Conservation (phyloP, 176 grass and related monocot genomes). For the Bromus sterilis region DNA sequence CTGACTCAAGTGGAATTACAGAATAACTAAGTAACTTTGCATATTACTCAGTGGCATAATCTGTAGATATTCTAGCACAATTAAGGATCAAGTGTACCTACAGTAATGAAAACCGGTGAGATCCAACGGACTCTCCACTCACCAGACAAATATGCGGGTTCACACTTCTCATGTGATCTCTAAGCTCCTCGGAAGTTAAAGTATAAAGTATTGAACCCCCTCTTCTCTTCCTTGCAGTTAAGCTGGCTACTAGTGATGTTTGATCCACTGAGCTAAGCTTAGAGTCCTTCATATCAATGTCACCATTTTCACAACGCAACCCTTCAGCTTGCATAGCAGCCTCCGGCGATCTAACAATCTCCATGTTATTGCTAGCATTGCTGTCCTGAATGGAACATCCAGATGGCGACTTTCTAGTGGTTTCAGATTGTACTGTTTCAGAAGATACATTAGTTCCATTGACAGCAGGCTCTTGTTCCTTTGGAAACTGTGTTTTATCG, state of each 20-base stretch:
- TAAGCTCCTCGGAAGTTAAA: conserved; percentile 60
- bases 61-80: not conserved
- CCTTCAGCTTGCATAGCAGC: not conserved
- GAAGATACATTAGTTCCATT: conserved; percentile 5
- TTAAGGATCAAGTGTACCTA: not conserved
- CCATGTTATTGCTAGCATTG: not conserved
- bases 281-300: conserved; percentile 16
- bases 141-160: conserved; percentile 45
- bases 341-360: conserved; percentile 4
- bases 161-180: conserved; percentile 72
- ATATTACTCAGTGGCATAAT: not conserved
- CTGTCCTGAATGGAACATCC: conserved; percentile 2
- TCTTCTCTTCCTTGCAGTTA: conserved; percentile 26
- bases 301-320: not conserved
- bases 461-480: not conserved
- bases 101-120: not conserved
- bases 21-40: not conserved
- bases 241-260: conserved; percentile 5
- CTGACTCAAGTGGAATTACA: not conserved
- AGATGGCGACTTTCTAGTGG: not conserved
- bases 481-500: conserved; percentile 11
- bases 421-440: conserved; percentile 9
- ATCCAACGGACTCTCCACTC: conserved; percentile 10
- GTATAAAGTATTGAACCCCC: conserved; percentile 73
- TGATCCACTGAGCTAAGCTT: conserved; percentile 19